Evolutionary conservation across 768 basidiomycete species (phyloP), one percentile per base, ranked within the genome.

Genomic region (Pulveroboletus sp.): DNA sequence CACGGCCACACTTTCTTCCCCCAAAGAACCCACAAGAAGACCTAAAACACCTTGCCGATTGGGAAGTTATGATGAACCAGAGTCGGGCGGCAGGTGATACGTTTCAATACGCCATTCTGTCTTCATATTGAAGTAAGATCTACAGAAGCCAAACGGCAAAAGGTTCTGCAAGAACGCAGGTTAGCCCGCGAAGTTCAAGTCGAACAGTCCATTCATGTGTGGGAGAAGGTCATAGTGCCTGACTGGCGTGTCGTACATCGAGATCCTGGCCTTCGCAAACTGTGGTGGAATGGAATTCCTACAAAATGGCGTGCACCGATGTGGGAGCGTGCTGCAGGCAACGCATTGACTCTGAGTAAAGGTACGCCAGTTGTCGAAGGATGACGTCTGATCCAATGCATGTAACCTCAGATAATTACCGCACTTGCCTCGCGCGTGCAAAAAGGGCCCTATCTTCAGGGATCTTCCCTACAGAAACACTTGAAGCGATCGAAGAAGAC

Each of bases 231-330:
- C 13, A 85, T 95, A 49, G 59, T 87, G 17, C 89, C 91, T 0
- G 87, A 94, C 64, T 94, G 90, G 89, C 81, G 77, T 43, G 76
- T 79, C 21, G 86, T 91, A 7, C 64, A 82, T 63, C 81, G 77
- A 57, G 82, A 88, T 53, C 73, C 84, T 0, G 67, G 68, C 9
- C 69, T 93, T 46, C 79, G 85, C 30, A 80, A 76, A 61, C 61
- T 93, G 8, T 95, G 92, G 93, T 92, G 91, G 91, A 75, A 75
- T 28, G 93, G 93, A 4, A 88, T 93, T 57, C 93, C 93, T 3
- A 78, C 86, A 0, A 87, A 89, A 61, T 67, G 91, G 47, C 79
- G 93, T 30, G 85, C 87, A 4, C 64, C 76, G 1, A 77, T 94
- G 74, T 95, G 93, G 93, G 82, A 88, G 64, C 76, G 76, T 45